phyloP scores from a whole-genome alignment of 331 rosid species.

The Rhamnella rubrinervis region DNA sequence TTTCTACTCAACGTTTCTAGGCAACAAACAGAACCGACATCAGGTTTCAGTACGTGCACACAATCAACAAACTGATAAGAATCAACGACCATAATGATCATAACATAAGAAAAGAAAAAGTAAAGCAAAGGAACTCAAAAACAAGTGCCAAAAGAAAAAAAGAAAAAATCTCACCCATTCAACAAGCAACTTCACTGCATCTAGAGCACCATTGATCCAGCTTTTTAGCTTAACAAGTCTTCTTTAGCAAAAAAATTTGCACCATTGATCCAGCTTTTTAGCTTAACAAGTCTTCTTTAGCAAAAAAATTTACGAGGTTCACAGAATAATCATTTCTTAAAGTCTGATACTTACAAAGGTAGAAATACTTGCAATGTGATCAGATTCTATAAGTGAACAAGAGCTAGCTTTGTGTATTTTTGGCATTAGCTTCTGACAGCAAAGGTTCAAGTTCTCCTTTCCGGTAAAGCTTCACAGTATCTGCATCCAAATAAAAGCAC shows the following conservation, averaged over 20 bases:
- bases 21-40: too few species aligned
- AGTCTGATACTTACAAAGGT: conserved; percentile 1
- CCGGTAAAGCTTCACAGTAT: conserved; percentile 76
- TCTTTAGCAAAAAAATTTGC: conserved; percentile 3
- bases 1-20: too few species aligned
- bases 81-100: too few species aligned
- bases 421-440: conserved; percentile 65
- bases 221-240: conserved; percentile 14
- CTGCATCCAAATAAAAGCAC: conserved; percentile 49
- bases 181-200: neutral
- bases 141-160: too few species aligned
- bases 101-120: too few species aligned
- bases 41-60: too few species aligned
- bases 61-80: too few species aligned
- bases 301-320: conserved; percentile 13
- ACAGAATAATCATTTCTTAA: neutral
- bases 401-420: conserved; percentile 38
- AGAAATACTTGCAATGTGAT: conserved; percentile 15
- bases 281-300: conserved; percentile 20
- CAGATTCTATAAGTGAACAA: conserved; percentile 5
- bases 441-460: conserved; percentile 85
- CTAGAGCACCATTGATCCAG: neutral
- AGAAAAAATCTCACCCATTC: neutral
- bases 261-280: neutral
- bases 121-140: too few species aligned